Conservation (phyloP, 257 asterid genomes). For the Nicotiana tomentosiformis region DNA sequence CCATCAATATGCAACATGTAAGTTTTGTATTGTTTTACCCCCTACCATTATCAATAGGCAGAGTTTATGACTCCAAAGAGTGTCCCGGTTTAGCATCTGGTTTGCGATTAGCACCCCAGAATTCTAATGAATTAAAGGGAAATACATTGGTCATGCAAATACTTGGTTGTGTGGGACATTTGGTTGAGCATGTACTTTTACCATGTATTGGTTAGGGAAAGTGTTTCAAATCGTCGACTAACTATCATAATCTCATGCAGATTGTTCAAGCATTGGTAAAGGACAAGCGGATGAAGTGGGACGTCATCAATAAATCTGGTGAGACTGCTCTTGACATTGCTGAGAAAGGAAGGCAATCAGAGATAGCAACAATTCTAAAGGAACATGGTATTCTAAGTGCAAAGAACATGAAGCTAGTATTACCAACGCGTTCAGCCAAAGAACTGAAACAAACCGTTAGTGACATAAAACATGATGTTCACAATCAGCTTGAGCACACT, state of each 20-base stretch:
- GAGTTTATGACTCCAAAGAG: background rate
- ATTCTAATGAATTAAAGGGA: background rate
- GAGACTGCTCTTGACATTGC: constrained; percentile 73
- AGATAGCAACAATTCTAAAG: constrained; percentile 34
- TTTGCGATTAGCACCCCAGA: background rate
- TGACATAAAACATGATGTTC: constrained; percentile 72
- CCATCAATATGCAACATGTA: background rate
- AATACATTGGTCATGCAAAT: background rate
- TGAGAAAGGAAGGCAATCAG: constrained; percentile 42
- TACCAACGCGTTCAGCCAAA: constrained; percentile 30
- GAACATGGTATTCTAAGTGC: constrained; percentile 49
- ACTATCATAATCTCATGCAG: constrained; percentile 26
- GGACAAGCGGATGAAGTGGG: constrained; percentile 36
- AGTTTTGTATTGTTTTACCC: background rate
- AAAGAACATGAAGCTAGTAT: constrained; percentile 29
- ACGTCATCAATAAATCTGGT: constrained; percentile 57
- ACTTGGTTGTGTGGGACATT: background rate
- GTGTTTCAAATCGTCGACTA: background rate
- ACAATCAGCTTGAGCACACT: constrained; percentile 61
- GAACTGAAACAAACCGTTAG: constrained; percentile 69
- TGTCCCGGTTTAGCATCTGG: background rate
- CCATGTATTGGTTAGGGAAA: background rate
- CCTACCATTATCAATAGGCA: background rate
- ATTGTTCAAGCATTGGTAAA: constrained; percentile 46
- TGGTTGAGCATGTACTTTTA: background rate